These are phyloP conservation scores for Barnettozyma populi DNA, from an alignment of 805 yeast genomes.

Conservation along the genomic window DNA sequence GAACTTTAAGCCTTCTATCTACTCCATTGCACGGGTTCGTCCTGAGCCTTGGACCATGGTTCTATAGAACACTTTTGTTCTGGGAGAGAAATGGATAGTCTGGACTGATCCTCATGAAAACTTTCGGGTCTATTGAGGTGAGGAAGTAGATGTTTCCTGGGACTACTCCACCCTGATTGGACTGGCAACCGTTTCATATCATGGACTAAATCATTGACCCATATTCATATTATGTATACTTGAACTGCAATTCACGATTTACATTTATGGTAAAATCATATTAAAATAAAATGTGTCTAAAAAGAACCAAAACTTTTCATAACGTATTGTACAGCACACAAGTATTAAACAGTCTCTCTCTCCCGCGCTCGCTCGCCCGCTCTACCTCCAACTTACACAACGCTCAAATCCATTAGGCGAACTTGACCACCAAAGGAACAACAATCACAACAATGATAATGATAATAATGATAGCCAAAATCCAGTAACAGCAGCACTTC, in stretches of 20 bases:
- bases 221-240: constrained; percentile 11
- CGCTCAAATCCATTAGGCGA: constrained; percentile 7
- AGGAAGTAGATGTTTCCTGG: constrained; percentile 8
- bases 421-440: constrained; percentile 29
- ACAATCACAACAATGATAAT: constrained; percentile 68
- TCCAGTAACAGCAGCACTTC: constrained; percentile 79
- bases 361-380: not conserved
- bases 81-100: constrained; percentile 22
- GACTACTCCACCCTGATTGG: constrained; percentile 30
- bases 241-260: not conserved
- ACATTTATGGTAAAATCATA: not conserved
- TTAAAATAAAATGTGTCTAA: not conserved
- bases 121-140: not conserved
- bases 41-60: constrained; percentile 26
- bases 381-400: too few relatives aligned
- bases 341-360: not conserved
- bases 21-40: constrained; percentile 28
- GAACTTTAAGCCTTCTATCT: constrained; percentile 25
- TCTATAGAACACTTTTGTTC: constrained; percentile 26
- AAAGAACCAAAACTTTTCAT: constrained; percentile 1
- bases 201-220: constrained; percentile 27
- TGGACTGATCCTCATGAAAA: not conserved
- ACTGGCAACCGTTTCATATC: constrained; percentile 12
- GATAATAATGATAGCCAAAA: constrained; percentile 51
- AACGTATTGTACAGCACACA: not conserved